phyloP scores from a whole-genome alignment of 2,329 filamentous ascomycete species.

The Cladorrhinum sp. region DNA sequence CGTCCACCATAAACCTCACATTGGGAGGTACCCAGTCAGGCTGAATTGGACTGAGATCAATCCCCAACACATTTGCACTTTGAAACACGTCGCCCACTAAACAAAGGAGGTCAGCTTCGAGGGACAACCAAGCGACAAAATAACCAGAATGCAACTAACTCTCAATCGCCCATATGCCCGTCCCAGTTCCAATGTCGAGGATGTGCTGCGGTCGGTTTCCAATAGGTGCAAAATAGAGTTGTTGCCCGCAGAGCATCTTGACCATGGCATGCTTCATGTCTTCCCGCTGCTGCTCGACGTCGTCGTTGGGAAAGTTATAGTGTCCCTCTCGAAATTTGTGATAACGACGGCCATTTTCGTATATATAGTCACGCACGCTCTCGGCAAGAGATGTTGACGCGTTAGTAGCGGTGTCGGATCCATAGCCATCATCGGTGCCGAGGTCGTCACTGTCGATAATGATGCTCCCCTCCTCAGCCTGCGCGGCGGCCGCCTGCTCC shows the following conservation, averaged over 20 bases:
- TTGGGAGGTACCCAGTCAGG: conserved; percentile 55
- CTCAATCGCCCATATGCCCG: conserved; percentile 57
- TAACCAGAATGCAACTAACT: conserved; percentile 26
- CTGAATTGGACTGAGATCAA: conserved; percentile 47
- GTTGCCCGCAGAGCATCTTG: conserved; percentile 44
- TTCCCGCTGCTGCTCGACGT: conserved; percentile 56
- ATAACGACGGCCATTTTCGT: conserved; percentile 58
- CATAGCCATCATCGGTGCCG: conserved; percentile 32
- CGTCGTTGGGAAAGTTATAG: conserved; percentile 60
- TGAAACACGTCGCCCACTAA: conserved; percentile 42
- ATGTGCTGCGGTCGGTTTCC: conserved; percentile 46
- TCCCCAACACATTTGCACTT: conserved; percentile 40
- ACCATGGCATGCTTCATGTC: conserved; percentile 56
- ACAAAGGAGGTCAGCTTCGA: conserved; percentile 1
- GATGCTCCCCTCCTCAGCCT: conserved; percentile 31
- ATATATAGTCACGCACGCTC: conserved; percentile 48
- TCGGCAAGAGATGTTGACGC: conserved; percentile 35
- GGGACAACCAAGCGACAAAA: background rate
- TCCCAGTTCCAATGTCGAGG: conserved; percentile 58
- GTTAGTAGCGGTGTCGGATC: conserved; percentile 29
- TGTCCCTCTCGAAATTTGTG: conserved; percentile 52
- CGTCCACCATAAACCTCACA: conserved; percentile 60
- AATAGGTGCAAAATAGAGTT: conserved; percentile 52
- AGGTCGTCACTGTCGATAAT: conserved; percentile 30
- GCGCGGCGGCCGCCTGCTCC: conserved; percentile 26